phyloP scores from a whole-genome alignment of 192 early-diverging fungal species.

The Coemansia sp. region DNA sequence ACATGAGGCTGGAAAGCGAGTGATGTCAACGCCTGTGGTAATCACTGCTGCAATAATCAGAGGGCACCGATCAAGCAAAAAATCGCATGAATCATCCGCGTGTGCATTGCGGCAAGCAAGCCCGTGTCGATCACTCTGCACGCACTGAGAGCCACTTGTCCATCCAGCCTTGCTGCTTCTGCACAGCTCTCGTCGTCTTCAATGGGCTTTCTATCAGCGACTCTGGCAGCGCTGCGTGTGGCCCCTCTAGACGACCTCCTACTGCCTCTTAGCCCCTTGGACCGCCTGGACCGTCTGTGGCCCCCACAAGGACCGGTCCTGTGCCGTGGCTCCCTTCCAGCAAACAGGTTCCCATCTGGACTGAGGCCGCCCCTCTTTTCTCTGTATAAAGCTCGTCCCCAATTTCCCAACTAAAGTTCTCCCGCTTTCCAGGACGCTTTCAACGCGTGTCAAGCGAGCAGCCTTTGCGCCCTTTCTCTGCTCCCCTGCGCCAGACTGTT shows the following conservation, averaged over 20 bases:
- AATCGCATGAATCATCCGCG: not conserved
- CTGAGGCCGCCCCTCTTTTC: conserved; percentile 2
- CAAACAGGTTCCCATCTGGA: conserved; percentile 9
- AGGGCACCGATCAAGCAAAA: not conserved
- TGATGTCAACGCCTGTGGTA: not conserved
- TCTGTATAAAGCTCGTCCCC: conserved; percentile 1
- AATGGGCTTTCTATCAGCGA: not conserved
- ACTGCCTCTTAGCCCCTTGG: not conserved
- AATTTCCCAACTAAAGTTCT: not conserved
- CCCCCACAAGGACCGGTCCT: not conserved
- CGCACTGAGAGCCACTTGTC: not conserved
- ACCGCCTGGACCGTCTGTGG: not conserved
- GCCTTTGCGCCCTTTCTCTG: not conserved
- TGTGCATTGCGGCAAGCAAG: not conserved
- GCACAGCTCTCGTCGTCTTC: not conserved
- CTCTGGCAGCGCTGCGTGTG: not conserved
- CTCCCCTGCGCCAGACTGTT: not conserved
- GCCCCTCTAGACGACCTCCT: not conserved
- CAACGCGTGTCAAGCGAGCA: not conserved
- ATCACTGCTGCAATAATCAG: not conserved
- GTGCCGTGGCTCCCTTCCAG: not conserved
- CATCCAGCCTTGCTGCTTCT: not conserved
- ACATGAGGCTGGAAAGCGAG: not conserved
- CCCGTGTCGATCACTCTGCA: not conserved
- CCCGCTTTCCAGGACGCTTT: not conserved